Evolutionary conservation across 768 basidiomycete species (phyloP).

Genomic region (Termitomyces titanicus): DNA sequence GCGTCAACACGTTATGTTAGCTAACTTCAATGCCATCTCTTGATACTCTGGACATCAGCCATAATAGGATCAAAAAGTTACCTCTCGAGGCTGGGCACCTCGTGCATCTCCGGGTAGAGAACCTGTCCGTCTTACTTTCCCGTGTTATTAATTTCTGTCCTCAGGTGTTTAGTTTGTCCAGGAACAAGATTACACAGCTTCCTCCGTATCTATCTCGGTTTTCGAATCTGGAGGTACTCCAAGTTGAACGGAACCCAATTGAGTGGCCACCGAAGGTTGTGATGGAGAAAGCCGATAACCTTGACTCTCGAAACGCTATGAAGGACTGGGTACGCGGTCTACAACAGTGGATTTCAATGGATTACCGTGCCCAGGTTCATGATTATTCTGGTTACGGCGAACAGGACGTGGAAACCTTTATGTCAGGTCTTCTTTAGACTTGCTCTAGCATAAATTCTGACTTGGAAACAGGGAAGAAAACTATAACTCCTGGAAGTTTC

Average conservation of each 20-base stretch:
- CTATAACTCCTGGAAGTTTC: conserved; percentile 42
- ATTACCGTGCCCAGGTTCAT: conserved; percentile 36
- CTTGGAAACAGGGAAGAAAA: conserved; percentile 31
- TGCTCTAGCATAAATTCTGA: conserved; percentile 4
- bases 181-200: conserved; percentile 78
- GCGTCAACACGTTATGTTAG: conserved; percentile 34
- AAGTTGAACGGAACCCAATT: conserved; percentile 87
- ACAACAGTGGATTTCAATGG: conserved; percentile 72
- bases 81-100: conserved; percentile 81
- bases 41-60: conserved; percentile 92
- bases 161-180: conserved; percentile 82
- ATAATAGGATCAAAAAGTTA: conserved; percentile 82
- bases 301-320: conserved; percentile 48
- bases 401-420: conserved; percentile 39
- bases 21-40: conserved; percentile 80
- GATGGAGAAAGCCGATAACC: conserved; percentile 38
- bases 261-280: conserved; percentile 83
- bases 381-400: conserved; percentile 51
- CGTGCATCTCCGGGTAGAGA: conserved; percentile 63
- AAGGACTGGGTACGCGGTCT: conserved; percentile 70
- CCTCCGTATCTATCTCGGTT: conserved; percentile 80
- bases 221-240: conserved; percentile 68
- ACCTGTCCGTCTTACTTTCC: neutral
- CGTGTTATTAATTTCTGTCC: conserved; percentile 1
- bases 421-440: conserved; percentile 23